Conservation (phyloP, 1,139 yeast species). For the Candida sojae region DNA sequence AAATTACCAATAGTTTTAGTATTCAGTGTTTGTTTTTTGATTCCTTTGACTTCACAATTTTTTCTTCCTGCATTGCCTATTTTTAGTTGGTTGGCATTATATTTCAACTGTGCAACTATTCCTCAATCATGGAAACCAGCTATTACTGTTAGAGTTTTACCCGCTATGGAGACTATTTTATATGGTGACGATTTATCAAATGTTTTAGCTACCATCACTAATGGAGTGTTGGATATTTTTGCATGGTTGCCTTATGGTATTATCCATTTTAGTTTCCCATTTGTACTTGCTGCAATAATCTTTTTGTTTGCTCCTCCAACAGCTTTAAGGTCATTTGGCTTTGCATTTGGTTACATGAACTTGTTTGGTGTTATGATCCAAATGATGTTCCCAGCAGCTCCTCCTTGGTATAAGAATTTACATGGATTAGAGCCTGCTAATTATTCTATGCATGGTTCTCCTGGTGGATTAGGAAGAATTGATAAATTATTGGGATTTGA, state of each 20-base stretch:
- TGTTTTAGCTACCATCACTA: constrained; percentile 76
- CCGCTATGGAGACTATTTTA: constrained; percentile 90
- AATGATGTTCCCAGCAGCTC: constrained; percentile 88
- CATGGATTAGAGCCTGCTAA: constrained; percentile 90
- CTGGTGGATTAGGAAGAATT: constrained; percentile 94
- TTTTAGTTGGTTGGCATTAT: constrained; percentile 83
- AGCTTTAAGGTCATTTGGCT: constrained; percentile 80
- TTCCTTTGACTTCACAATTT: constrained; percentile 85
- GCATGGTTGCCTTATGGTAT: constrained; percentile 98
- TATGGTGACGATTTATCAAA: constrained; percentile 93
- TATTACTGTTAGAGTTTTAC: constrained; percentile 85
- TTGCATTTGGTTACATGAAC: constrained; percentile 98
- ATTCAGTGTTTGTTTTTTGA: constrained; percentile 45
- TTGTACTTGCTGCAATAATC: constrained; percentile 75
- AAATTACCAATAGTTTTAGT: constrained; percentile 44
- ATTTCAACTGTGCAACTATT: constrained; percentile 76
- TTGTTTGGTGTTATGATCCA: constrained; percentile 80
- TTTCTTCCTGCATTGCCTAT: constrained; percentile 85
- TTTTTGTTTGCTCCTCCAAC: constrained; percentile 95
- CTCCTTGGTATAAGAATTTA: constrained; percentile 94
- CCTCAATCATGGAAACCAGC: constrained; percentile 83
- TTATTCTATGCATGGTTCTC: constrained; percentile 90
- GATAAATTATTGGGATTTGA: constrained; percentile 80
- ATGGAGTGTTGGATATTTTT: constrained; percentile 67
- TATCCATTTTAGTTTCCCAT: constrained; percentile 87